Conservation (phyloP, 139 green algal species). For the Asterochloris erici region DNA sequence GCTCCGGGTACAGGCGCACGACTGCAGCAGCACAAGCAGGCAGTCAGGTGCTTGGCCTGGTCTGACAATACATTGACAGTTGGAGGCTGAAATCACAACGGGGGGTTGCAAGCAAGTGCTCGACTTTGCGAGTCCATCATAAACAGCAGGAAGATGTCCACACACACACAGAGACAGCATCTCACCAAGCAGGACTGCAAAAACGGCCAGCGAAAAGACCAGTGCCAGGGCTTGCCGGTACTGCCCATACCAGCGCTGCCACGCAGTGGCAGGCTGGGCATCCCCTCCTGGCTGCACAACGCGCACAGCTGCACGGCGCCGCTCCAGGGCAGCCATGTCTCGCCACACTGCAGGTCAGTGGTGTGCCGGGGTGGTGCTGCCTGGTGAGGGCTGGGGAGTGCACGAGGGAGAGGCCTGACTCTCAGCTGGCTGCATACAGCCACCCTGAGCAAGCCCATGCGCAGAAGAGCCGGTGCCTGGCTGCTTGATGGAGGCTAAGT, state of each 20-base stretch:
- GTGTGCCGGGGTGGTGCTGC: slow-evolving; percentile 4
- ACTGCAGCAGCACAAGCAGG: slow-evolving; percentile 23
- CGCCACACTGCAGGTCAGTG: slow-evolving; percentile 19
- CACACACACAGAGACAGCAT: neutral
- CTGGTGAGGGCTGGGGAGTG: neutral
- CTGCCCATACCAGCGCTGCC: neutral
- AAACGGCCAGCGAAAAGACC: slow-evolving; percentile 14
- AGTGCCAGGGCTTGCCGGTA: slow-evolving; percentile 1
- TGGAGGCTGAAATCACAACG: neutral
- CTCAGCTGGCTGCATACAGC: neutral
- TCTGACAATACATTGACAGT: neutral
- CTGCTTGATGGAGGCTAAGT: neutral
- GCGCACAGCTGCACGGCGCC: slow-evolving; percentile 14
- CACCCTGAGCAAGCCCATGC: neutral
- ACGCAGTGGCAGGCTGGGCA: neutral
- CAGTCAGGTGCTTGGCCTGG: slow-evolving; percentile 18
- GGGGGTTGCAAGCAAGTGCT: neutral
- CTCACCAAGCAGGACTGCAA: slow-evolving; percentile 37
- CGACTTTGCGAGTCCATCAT: neutral
- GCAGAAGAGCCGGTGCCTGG: neutral
- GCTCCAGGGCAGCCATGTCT: slow-evolving; percentile 33
- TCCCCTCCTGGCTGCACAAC: slow-evolving; percentile 1
- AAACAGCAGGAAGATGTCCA: neutral
- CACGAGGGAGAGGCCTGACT: neutral
- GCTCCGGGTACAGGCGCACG: slow-evolving; percentile 35